These are phyloP conservation scores for Candida ovalis DNA, from an alignment of 805 yeast genomes.

Conservation along the genomic window DNA sequence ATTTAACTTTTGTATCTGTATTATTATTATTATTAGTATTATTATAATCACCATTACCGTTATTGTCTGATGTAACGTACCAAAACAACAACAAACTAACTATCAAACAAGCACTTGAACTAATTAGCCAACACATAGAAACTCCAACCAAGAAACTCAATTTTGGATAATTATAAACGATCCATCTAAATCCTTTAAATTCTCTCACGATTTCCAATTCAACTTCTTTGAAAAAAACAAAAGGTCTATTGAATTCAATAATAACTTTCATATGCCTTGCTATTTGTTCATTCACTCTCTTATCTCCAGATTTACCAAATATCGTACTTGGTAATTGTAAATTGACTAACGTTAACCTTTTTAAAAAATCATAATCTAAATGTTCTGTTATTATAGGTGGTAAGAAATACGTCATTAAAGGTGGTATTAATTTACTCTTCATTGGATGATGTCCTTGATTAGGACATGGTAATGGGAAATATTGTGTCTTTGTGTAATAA, in stretches of 20 bases:
- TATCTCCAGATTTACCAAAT: not conserved
- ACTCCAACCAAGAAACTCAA: constrained; percentile 36
- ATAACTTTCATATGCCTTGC: constrained; percentile 18
- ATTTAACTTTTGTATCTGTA: not conserved
- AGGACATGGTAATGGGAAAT: constrained; percentile 11
- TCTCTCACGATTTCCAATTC: constrained; percentile 29
- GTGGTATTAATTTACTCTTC: constrained; percentile 13
- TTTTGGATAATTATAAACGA: constrained; percentile 34
- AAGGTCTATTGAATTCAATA: constrained; percentile 20
- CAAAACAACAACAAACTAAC: constrained; percentile 27
- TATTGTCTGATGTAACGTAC: constrained; percentile 7
- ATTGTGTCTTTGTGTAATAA: constrained; percentile 16
- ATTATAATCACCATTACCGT: not conserved
- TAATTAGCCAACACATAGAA: constrained; percentile 34
- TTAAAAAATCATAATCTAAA: constrained; percentile 4
- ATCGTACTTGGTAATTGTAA: not conserved
- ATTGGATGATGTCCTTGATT: not conserved
- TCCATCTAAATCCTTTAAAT: constrained; percentile 42
- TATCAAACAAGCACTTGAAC: constrained; percentile 30
- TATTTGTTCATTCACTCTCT: not conserved
- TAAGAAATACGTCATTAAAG: constrained; percentile 9
- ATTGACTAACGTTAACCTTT: constrained; percentile 8
- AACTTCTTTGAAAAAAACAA: constrained; percentile 13
- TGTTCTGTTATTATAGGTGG: constrained; percentile 11
- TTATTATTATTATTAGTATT: not conserved